phyloP scores from a whole-genome alignment of 139 green algal species.

The Yamagishiella unicocca region DNA sequence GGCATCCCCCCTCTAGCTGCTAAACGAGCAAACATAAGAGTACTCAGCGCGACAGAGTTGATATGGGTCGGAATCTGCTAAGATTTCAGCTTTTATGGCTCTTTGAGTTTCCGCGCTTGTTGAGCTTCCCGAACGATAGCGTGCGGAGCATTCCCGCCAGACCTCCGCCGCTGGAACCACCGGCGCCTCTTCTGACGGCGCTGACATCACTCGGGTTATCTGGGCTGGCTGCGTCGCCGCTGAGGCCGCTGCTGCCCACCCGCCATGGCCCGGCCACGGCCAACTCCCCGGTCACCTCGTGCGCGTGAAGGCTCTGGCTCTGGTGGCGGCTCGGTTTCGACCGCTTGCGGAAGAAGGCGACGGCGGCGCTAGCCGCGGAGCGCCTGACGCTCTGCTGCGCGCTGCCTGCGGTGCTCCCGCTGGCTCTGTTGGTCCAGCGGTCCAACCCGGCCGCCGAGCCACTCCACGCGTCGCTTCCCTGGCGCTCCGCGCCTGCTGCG shows the following conservation, averaged over 20 bases:
- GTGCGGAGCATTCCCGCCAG: not conserved
- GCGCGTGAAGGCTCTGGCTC: no score
- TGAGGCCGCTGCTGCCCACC: no score
- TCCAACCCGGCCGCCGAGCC: not conserved
- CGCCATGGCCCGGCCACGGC: no score
- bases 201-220: no score
- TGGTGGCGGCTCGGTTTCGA: no score
- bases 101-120: not conserved
- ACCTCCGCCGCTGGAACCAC: not conserved
- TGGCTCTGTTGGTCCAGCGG: not conserved
- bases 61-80: no score
- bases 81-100: not conserved
- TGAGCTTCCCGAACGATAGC: not conserved
- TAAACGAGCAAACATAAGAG: no score
- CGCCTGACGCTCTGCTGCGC: not conserved
- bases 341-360: conserved; percentile 9
- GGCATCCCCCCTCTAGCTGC: no score
- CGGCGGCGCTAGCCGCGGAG: not conserved
- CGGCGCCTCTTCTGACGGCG: not conserved
- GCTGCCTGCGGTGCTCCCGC: not conserved
- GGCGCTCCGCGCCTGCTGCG: not conserved
- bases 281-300: no score
- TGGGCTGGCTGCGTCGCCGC: no score
- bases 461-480: not conserved
- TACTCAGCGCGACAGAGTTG: no score